These are phyloP conservation scores for Sclerotiophoma versabilis DNA, from an alignment of 2,329 filamentous ascomycete genomes.

Conservation along the genomic window DNA sequence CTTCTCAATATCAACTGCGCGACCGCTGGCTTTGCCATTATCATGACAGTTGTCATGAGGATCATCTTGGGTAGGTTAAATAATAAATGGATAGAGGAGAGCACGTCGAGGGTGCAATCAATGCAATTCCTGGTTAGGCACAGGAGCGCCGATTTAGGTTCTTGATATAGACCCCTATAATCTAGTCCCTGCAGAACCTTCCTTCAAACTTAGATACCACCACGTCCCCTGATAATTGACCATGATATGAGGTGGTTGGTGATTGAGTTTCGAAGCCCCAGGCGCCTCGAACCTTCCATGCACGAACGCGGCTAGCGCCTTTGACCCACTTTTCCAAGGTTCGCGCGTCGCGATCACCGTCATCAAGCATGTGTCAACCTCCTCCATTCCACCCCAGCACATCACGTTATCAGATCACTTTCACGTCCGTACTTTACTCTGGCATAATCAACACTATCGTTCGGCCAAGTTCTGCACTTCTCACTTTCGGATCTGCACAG, in stretches of 20 bases:
- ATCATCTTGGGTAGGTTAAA: conserved; percentile 71
- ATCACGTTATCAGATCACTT: conserved; percentile 18
- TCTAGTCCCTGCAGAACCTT: too few species aligned
- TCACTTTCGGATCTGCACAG: conserved; percentile 1
- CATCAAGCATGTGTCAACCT: conserved; percentile 18
- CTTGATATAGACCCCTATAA: conserved; percentile 58
- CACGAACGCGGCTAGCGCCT: conserved; percentile 10
- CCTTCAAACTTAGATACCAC: too few species aligned
- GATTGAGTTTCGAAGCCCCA: conserved; percentile 1
- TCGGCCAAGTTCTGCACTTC: conserved; percentile 13
- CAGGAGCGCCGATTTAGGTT: conserved; percentile 71
- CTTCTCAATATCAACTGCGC: conserved; percentile 74
- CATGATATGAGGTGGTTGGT: conserved; percentile 3
- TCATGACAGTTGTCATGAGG: conserved; percentile 68
- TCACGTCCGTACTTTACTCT: background rate
- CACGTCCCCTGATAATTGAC: background rate
- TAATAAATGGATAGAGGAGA: conserved; percentile 72
- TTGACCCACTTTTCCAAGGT: conserved; percentile 9
- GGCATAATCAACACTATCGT: conserved; percentile 17
- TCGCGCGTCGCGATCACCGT: conserved; percentile 22
- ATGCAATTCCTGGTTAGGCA: conserved; percentile 62
- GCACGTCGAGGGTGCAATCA: conserved; percentile 60
- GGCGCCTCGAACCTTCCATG: conserved; percentile 31
- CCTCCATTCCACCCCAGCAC: conserved; percentile 25
- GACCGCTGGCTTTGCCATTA: conserved; percentile 69